Evolutionary conservation across 2,329 filamentous ascomycete genomes (phyloP), one percentile per base, ranked within the genome.

Genomic region (Ampelomyces quisqualis): DNA sequence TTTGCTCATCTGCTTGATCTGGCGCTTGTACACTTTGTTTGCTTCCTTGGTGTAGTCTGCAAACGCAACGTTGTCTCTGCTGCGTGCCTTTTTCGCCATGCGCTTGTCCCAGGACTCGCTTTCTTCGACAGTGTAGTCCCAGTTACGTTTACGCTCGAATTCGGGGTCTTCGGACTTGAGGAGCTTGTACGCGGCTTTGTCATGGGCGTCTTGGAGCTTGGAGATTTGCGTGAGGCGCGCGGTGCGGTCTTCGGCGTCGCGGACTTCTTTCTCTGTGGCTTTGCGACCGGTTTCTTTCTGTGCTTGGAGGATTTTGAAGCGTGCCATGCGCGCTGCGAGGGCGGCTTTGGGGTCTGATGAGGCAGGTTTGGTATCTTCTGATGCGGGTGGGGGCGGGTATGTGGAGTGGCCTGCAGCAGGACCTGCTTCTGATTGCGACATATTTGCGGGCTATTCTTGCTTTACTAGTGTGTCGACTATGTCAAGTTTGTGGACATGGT

Each of bases 81-180:
- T 85, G 13, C 81, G 80, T 43, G 82, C 81, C 73, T 90, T 94
- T 77, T 95, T 95, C 61, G 85, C 87, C 67, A 94, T 74, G 21
- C 90, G 84, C 72, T 85, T 85, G 69, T 98, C 93, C 93, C 93
- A 98, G 54, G 80, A 82, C 72, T 96, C 93, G 56, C 83, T 87
- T 72, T 98, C 93, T 51, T 98, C 93, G 5, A 91, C 76, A 1
- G 93, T 98, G 88, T 93, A 98, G 73, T 97, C 93, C 93, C 93
- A 98, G 1, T 93, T 93, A 27, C 93, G 84, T 72, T 97, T 96
- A 54, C 93, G 87, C 76, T 98, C 93, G 63, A 97, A 98, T 68
- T 97, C 93, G 40, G 88, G 89, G 2, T 90, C 84, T 59, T 96
- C 90, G 3, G 90, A 88, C 73, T 95, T 95, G 29, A 96, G 78